Conservation (phyloP, 139 green algal species). For the Chlamydomonas schloesseri region DNA sequence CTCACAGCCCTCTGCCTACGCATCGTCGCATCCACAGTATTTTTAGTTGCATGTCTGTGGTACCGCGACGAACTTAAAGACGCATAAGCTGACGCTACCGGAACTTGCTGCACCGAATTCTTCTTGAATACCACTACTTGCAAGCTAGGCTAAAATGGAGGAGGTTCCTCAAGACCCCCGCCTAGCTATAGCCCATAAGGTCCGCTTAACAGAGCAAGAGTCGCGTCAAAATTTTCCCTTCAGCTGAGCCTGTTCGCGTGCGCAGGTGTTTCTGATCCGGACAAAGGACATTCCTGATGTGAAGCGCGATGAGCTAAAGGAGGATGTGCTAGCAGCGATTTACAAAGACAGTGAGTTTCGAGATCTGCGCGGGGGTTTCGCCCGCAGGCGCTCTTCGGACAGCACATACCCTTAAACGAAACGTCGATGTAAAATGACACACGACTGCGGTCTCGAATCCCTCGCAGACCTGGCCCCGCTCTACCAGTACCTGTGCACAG, state of each 20-base stretch:
- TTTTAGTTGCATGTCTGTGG: no score
- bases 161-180: slow-evolving; percentile 45
- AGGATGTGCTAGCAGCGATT: slow-evolving; percentile 56
- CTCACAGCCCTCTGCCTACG: no score
- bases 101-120: no score
- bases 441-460: background rate
- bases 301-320: slow-evolving; percentile 23
- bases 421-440: background rate
- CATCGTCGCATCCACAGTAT: no score
- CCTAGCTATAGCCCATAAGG: slow-evolving; percentile 50
- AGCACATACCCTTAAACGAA: no score
- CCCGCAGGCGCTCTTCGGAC: no score
- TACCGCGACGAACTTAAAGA: no score
- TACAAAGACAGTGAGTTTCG: slow-evolving; percentile 65
- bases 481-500: slow-evolving; percentile 82
- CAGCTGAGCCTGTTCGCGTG: background rate
- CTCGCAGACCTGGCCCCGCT: slow-evolving; percentile 74
- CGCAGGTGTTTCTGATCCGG: slow-evolving; percentile 39
- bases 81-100: no score
- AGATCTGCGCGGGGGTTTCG: slow-evolving; percentile 49
- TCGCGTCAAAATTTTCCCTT: no score
- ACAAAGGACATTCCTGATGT: slow-evolving; percentile 34
- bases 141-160: no score
- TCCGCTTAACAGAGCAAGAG: background rate
- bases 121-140: no score